Base-by-base conservation (phyloP, 805 yeast species). In the Kodamaea laetipori region DNA sequence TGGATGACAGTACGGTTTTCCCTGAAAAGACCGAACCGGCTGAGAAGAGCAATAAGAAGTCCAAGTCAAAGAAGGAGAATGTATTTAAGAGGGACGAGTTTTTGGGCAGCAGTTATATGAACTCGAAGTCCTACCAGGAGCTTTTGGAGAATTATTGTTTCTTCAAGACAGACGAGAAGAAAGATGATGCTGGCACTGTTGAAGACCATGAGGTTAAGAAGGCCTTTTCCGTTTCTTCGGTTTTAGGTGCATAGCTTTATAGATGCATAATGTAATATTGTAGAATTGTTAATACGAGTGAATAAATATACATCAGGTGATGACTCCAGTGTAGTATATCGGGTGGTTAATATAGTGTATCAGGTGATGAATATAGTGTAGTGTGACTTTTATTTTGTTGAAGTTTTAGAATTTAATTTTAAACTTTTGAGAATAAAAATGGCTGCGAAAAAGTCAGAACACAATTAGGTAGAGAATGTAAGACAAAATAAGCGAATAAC, bases 81-180 rank as follows among this genome's bases (percentile, higher is more conserved):
- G 12, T 21, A 24, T 23, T 34, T 15, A 37, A 30, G 10, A 35
- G 17, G 15, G 36, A 39, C 13, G 13, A 21, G 18, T 37, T 27
- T 25, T 39, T 39, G 43, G 43, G 37, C 4, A 30, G 12, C 5
- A 44, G 23, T 31, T 23, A 28, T 21, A 21, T 76, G 41, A 69
- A 78, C 51, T 73, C 84, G 4, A 71, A 74, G 51, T 67, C 80
- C 1, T 82, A 82, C 53, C 74, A 76, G 49, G 78, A 80, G 45
- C 60, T 82, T 15, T 60, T 82, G 40, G 80, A 81, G 38, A 73
- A 77, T 21, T 82, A 78, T 53, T 82, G 88, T 51, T 82, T 82
- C 34, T 40, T 40, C 15, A 15, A 26, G 30, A 12, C 43, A 13
- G 37, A 40, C 7, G 46, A 46, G 6, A 53, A 50, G 26, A 51